These are phyloP conservation scores for Phytophthora pinifolia DNA, from an alignment of 352 stramenopile species.

Conservation along the genomic window DNA sequence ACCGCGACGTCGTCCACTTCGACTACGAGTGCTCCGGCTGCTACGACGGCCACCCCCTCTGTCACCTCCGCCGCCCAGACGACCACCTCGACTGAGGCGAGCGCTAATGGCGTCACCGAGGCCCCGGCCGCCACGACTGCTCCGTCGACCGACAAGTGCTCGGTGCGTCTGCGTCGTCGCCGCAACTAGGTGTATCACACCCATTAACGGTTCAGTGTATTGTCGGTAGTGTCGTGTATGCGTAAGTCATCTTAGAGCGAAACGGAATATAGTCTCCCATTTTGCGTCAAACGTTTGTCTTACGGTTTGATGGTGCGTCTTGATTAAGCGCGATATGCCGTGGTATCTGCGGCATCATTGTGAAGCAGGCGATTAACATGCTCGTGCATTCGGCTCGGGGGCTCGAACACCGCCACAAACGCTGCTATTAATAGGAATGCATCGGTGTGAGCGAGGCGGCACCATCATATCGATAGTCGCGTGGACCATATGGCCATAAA, in stretches of 20 bases:
- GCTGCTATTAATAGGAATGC: not conserved
- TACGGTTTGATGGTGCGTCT: not conserved
- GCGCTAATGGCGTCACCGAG: constrained; percentile 8
- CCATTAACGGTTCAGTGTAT: constrained; percentile 9
- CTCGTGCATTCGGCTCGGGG: constrained; percentile 8
- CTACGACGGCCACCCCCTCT: constrained; percentile 11
- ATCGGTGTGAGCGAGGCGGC: constrained; percentile 9
- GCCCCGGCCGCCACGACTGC: constrained; percentile 10
- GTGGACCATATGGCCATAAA: too few relatives aligned
- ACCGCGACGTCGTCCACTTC: constrained; percentile 11
- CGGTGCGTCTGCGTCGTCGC: constrained; percentile 32
- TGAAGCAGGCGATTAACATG: constrained; percentile 5
- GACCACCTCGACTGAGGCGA: constrained; percentile 2
- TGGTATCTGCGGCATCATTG: constrained; percentile 2
- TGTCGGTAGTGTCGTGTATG: constrained; percentile 20
- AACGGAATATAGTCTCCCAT: constrained; percentile 16
- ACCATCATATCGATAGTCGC: constrained; percentile 10
- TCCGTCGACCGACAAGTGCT: constrained; percentile 32
- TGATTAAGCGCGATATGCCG: constrained; percentile 13
- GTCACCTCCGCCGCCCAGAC: constrained; percentile 17
- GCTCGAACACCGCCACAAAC: not conserved
- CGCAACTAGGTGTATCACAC: constrained; percentile 20
- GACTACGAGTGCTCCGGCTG: constrained; percentile 2
- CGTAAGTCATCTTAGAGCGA: constrained; percentile 26
- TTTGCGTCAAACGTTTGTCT: constrained; percentile 12